These are phyloP conservation scores for Chrysochromulina parva DNA, from an alignment of 78 protist species.

Conservation along the genomic window DNA sequence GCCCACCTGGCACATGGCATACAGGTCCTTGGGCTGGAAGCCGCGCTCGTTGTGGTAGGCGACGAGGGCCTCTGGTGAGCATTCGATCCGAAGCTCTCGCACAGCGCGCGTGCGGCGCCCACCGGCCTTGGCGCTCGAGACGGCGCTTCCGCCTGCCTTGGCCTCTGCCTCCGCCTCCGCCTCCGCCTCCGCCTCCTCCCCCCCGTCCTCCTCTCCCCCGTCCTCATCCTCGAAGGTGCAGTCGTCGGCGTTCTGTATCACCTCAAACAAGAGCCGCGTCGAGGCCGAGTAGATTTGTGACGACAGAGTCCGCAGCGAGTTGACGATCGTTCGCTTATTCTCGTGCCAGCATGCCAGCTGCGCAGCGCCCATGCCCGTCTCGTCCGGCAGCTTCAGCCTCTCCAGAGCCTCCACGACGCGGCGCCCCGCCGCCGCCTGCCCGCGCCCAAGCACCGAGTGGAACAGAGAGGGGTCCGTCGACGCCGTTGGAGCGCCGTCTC, in stretches of 20 bases:
- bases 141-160: too few relatives aligned
- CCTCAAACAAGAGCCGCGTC: not conserved
- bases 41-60: not conserved
- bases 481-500: too few relatives aligned
- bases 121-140: not conserved
- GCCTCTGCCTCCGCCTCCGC: too few relatives aligned
- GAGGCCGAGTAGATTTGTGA: not conserved
- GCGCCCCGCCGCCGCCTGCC: slow-evolving; percentile 3
- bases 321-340: not conserved
- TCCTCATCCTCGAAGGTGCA: not conserved
- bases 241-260: slow-evolving; percentile 15
- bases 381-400: slow-evolving; percentile 14
- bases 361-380: not conserved
- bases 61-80: not conserved
- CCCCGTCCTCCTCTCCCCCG: too few relatives aligned
- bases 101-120: too few relatives aligned
- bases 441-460: not conserved
- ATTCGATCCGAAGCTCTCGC: not conserved
- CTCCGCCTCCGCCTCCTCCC: too few relatives aligned
- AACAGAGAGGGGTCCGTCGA: too few relatives aligned
- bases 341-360: slow-evolving; percentile 20
- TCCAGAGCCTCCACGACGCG: not conserved
- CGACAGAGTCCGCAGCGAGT: not conserved
- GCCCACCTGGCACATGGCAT: slow-evolving; percentile 19
- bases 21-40: not conserved